Percentiles rank a stretch among this genome's conserved stretches.
These are phyloP conservation scores for Euphrasia confusa DNA, from an alignment of 257 asterid genomes.

Conservation along the genomic window DNA sequence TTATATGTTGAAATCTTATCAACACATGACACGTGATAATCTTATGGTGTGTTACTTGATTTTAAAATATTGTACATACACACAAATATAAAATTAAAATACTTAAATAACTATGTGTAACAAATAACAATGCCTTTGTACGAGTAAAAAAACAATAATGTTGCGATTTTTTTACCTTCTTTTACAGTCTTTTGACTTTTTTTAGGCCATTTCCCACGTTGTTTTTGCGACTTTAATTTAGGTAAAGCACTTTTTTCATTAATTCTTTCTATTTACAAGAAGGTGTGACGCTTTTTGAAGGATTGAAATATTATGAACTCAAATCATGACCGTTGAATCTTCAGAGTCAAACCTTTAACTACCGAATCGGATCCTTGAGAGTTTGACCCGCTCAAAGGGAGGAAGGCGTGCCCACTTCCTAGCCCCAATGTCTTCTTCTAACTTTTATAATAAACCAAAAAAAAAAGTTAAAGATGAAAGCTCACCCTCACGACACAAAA, in stretches of 20 bases:
- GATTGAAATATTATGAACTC: constrained; percentile 17
- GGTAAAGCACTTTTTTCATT: constrained; percentile 33
- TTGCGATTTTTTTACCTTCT: constrained; percentile 7
- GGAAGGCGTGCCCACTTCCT: constrained; percentile 18
- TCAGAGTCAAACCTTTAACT: constrained; percentile 44
- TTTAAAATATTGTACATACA: too few species aligned
- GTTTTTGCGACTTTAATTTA: constrained; percentile 33
- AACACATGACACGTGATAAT: too few species aligned
- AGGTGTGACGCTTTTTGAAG: background rate
- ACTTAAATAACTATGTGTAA: too few species aligned
- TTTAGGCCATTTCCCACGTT: constrained; percentile 39
- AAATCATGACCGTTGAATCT: constrained; percentile 26
- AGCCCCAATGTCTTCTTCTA: constrained; percentile 32
- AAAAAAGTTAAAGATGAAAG: constrained; percentile 35
- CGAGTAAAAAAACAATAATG: too few species aligned
- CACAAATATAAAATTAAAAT: too few species aligned
- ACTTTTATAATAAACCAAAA: constrained; percentile 22
- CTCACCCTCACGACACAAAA: constrained; percentile 20
- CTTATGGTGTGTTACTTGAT: too few species aligned
- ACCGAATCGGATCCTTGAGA: constrained; percentile 28
- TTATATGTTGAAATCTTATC: too few species aligned
- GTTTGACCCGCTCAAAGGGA: constrained; percentile 26
- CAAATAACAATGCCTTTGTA: too few species aligned
- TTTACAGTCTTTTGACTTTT: constrained; percentile 36
- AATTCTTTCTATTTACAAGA: background rate